Conservation (phyloP, 192 early-diverging fungal genomes). For the Mortierella hygrophila region DNA sequence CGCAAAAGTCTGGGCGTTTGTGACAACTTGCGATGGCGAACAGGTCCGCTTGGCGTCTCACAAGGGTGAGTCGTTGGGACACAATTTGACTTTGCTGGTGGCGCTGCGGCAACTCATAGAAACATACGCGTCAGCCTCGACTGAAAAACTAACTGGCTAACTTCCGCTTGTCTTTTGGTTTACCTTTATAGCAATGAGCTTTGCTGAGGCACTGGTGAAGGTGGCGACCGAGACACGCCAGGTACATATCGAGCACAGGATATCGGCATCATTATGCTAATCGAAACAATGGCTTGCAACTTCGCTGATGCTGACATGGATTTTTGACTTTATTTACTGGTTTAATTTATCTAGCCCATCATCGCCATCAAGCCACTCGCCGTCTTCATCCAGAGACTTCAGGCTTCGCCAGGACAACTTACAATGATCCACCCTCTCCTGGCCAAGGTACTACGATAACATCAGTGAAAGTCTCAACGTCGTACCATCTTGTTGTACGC, state of each 20-base stretch:
- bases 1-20: conserved; percentile 56
- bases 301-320: not conserved
- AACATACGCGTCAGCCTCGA: not conserved
- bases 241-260: conserved; percentile 23
- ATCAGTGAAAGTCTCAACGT: not conserved
- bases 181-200: conserved; percentile 45
- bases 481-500: not conserved
- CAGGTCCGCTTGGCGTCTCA: conserved; percentile 54
- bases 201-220: conserved; percentile 55
- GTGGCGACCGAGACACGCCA: conserved; percentile 49
- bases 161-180: not conserved
- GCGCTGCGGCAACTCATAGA: conserved; percentile 25
- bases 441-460: conserved; percentile 44
- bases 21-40: conserved; percentile 50
- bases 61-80: conserved; percentile 43
- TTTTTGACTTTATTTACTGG: not conserved
- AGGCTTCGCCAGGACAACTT: conserved; percentile 43
- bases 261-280: not conserved
- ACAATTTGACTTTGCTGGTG: not conserved
- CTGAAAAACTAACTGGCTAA: not conserved
- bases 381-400: conserved; percentile 55
- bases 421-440: conserved; percentile 62
- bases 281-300: not conserved
- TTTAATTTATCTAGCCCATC: conserved; percentile 46
- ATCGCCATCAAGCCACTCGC: conserved; percentile 54